Evolutionary conservation across 2,329 filamentous ascomycete species (phyloP).

Genomic region (Escovopsis sp.): DNA sequence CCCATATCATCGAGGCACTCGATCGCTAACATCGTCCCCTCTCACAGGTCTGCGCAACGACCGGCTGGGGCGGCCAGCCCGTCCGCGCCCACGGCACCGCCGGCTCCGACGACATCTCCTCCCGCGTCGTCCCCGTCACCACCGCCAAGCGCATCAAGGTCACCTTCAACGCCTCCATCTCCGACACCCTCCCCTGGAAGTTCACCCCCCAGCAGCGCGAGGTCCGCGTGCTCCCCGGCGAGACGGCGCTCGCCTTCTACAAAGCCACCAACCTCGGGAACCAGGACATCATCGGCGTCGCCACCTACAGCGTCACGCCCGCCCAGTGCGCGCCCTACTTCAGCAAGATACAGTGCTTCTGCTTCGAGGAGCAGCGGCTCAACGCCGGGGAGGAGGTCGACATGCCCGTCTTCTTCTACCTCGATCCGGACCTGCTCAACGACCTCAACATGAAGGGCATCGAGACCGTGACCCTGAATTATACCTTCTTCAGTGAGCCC

Average conservation of each 20-base stretch:
- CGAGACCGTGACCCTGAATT: constrained; percentile 87
- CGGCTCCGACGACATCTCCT: constrained; percentile 49
- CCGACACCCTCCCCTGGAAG: constrained; percentile 92
- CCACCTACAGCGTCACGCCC: constrained; percentile 93
- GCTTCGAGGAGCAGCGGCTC: constrained; percentile 90
- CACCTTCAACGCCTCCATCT: constrained; percentile 91
- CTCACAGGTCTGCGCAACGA: constrained; percentile 58
- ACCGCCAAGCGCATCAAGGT: constrained; percentile 76
- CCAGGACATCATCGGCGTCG: constrained; percentile 92
- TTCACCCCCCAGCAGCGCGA: constrained; percentile 94
- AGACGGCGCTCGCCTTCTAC: constrained; percentile 95
- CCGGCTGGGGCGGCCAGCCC: constrained; percentile 85
- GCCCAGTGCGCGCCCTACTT: constrained; percentile 95
- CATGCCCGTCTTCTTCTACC: constrained; percentile 99
- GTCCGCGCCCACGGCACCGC: constrained; percentile 55
- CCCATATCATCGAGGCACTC: too few species aligned
- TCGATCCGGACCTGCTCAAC: constrained; percentile 86
- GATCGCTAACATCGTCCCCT: constrained; percentile 2
- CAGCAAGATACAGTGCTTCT: constrained; percentile 99
- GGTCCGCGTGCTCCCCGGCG: constrained; percentile 84
- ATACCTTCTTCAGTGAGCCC: constrained; percentile 91
- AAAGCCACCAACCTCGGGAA: constrained; percentile 85
- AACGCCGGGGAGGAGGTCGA: constrained; percentile 94
- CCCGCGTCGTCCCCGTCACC: constrained; percentile 66
- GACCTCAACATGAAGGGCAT: constrained; percentile 88